Percentiles rank a stretch among this genome's conserved stretches.
These are phyloP conservation scores for Pseudozyma tsukubaensis DNA, from an alignment of 1,284 basidiomycete species.

Conservation along the genomic window DNA sequence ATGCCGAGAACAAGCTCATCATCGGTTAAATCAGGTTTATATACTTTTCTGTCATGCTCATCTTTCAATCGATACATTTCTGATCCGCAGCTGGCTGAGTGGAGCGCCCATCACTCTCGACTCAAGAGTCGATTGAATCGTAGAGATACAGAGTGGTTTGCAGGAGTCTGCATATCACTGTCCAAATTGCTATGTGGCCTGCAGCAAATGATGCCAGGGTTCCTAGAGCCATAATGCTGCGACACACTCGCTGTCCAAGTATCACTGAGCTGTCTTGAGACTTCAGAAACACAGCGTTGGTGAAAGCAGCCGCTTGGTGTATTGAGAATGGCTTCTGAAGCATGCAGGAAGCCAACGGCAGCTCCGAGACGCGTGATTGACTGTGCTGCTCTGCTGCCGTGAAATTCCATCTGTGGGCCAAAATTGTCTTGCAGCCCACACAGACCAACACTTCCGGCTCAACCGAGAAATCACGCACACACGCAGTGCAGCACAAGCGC, in stretches of 20 bases:
- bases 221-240: too few relatives aligned
- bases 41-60: background rate
- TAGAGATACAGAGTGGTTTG: too few relatives aligned
- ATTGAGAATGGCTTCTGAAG: background rate
- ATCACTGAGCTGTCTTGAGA: too few relatives aligned
- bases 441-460: conserved; percentile 34
- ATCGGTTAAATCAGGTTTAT: conserved; percentile 77
- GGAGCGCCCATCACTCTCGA: background rate
- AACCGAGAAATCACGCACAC: conserved; percentile 4
- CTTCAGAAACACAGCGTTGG: too few relatives aligned
- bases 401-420: background rate
- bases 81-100: background rate
- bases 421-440: background rate
- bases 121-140: too few relatives aligned
- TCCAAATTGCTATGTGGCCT: too few relatives aligned
- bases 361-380: conserved; percentile 19
- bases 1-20: conserved; percentile 75
- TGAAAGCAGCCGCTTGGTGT: too few relatives aligned
- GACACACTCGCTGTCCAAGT: too few relatives aligned
- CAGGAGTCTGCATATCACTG: too few relatives aligned
- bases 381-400: conserved; percentile 19
- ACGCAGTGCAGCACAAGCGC: background rate
- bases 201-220: too few relatives aligned
- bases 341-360: background rate
- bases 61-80: conserved; percentile 8